Conservation (phyloP, 768 basidiomycete species). For the Chiua virens region DNA sequence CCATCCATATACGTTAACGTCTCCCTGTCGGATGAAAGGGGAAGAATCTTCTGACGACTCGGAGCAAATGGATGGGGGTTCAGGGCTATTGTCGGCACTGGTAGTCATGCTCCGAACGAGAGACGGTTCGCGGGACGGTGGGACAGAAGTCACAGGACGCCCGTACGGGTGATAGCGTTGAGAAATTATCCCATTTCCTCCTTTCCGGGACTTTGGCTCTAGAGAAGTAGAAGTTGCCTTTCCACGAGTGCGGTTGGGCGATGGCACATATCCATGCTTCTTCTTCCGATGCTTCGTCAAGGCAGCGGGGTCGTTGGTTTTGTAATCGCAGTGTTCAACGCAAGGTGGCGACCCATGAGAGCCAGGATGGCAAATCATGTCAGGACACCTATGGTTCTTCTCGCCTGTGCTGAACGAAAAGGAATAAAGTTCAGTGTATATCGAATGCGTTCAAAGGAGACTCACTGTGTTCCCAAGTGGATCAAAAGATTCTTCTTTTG, state of each 20-base stretch:
- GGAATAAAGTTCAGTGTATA: neutral
- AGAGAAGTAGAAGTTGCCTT: neutral
- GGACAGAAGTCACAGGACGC: neutral
- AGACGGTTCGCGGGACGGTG: neutral
- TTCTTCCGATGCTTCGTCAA: slow-evolving; percentile 27
- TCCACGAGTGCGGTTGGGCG: neutral
- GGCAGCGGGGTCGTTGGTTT: slow-evolving; percentile 25
- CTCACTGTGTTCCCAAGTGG: slow-evolving; percentile 21
- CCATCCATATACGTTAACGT: neutral
- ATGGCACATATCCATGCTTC: slow-evolving; percentile 19
- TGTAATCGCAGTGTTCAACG: slow-evolving; percentile 13
- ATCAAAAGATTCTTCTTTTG: slow-evolving; percentile 22
- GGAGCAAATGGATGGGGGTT: neutral
- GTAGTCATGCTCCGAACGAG: neutral
- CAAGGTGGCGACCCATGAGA: neutral
- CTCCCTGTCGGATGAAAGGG: neutral
- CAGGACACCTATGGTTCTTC: slow-evolving; percentile 9
- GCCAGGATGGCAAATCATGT: neutral
- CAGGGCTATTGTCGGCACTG: neutral
- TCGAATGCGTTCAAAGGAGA: neutral
- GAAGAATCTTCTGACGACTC: neutral
- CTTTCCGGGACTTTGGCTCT: neutral
- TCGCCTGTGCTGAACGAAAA: slow-evolving; percentile 20
- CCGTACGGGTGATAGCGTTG: neutral
- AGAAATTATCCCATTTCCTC: neutral